Percentiles rank a stretch among this genome's conserved stretches.
Evolutionary conservation across 2,329 filamentous ascomycete species (phyloP).

Genomic region (Pezicula radicicola): DNA sequence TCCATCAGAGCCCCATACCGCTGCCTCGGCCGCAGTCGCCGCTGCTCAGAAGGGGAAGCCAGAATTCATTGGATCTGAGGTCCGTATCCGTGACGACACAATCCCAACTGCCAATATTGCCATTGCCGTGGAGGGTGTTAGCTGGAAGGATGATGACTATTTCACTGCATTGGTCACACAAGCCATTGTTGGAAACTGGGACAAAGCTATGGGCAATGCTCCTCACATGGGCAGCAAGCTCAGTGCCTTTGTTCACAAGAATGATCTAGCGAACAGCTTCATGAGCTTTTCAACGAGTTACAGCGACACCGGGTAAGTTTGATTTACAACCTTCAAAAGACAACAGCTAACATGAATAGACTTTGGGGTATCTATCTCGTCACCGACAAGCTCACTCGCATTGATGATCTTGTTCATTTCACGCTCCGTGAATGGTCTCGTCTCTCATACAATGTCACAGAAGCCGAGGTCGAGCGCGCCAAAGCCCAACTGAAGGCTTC

Average conservation of each 20-base stretch:
- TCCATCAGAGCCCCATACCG: constrained; percentile 71
- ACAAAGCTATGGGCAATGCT: constrained; percentile 97
- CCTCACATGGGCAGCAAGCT: constrained; percentile 98
- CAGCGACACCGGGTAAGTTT: constrained; percentile 90
- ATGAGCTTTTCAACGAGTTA: constrained; percentile 99
- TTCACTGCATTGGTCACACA: constrained; percentile 97
- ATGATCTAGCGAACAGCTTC: constrained; percentile 98
- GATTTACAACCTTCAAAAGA: not conserved
- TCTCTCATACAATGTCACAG: constrained; percentile 81
- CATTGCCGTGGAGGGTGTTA: constrained; percentile 97
- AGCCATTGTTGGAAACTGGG: constrained; percentile 99
- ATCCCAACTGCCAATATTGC: constrained; percentile 96
- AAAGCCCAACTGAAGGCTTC: constrained; percentile 99
- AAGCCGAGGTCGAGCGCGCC: constrained; percentile 93
- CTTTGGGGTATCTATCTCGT: constrained; percentile 99
- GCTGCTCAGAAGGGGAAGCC: constrained; percentile 75
- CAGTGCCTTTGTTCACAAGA: constrained; percentile 88
- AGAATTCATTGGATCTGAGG: constrained; percentile 94
- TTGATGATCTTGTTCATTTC: constrained; percentile 98
- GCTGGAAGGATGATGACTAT: constrained; percentile 99
- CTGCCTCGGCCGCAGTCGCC: constrained; percentile 68
- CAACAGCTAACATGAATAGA: constrained; percentile 50
- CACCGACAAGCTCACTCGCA: constrained; percentile 78
- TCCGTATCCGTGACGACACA: constrained; percentile 93
- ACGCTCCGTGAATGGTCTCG: constrained; percentile 97